Percentiles rank a stretch among this genome's conserved stretches.
Conservation (phyloP, 306 rosid genomes). For the Fagus crenata region DNA sequence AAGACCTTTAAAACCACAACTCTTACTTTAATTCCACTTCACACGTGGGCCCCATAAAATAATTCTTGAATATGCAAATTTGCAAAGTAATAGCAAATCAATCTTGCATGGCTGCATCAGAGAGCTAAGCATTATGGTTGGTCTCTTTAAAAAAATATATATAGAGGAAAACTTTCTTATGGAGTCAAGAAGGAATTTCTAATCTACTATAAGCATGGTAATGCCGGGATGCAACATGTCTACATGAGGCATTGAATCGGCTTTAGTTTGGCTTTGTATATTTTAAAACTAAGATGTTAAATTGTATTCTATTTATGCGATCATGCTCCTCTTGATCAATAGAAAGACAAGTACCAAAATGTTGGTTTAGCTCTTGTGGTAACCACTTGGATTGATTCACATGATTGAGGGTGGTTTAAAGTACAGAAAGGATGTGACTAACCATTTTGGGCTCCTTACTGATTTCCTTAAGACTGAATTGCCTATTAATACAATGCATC, state of each 20-base stretch:
- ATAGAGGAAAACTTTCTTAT: not conserved
- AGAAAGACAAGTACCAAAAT: not conserved
- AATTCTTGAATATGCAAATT: no score
- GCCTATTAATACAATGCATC: not conserved
- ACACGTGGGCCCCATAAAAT: no score
- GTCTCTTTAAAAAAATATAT: not conserved
- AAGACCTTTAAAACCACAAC: no score
- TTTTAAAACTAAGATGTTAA: not conserved
- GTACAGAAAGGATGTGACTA: not conserved
- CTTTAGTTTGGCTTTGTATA: not conserved
- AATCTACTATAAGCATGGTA: not conserved
- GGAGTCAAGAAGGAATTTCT: not conserved
- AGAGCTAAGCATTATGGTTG: not conserved
- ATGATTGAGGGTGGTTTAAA: not conserved
- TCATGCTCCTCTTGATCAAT: not conserved
- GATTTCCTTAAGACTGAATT: not conserved
- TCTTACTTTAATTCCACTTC: no score
- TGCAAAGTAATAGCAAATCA: no score
- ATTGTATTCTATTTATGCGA: not conserved
- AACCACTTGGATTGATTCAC: not conserved
- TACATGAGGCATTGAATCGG: not conserved
- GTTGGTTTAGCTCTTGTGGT: not conserved
- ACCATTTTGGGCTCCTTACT: not conserved
- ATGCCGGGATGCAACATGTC: not conserved
- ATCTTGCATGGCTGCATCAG: no score